A percentile compares a stretch with the other conserved stretches of the same genome.
These are phyloP conservation scores for Didymella keratinophila DNA, from an alignment of 2,329 filamentous ascomycete genomes.

Conservation along the genomic window DNA sequence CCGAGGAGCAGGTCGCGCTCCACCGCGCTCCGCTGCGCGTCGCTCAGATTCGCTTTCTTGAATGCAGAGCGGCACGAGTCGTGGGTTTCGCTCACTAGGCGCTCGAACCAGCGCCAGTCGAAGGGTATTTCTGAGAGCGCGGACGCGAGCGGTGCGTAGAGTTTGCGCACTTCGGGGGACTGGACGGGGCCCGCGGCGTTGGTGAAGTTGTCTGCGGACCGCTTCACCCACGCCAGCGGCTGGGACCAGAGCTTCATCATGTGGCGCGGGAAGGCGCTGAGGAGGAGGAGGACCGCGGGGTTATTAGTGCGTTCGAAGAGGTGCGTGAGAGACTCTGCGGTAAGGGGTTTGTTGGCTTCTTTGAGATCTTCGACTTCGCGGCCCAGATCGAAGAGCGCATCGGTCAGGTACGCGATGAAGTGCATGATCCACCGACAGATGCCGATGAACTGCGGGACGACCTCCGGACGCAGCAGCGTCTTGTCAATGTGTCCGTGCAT, in stretches of 20 bases:
- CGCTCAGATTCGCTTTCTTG: constrained; percentile 54
- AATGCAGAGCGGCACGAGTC: constrained; percentile 69
- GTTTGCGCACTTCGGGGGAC: constrained; percentile 54
- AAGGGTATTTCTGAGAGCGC: constrained; percentile 52
- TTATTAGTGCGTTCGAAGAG: constrained; percentile 46
- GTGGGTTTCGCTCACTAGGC: constrained; percentile 65
- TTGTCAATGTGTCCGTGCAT: constrained; percentile 61
- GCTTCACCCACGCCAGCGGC: constrained; percentile 44
- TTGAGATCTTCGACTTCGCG: constrained; percentile 32
- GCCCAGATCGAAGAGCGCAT: constrained; percentile 55
- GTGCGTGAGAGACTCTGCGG: constrained; percentile 35
- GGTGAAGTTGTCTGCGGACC: constrained; percentile 36
- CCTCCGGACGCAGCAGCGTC: constrained; percentile 42
- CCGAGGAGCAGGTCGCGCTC: constrained; percentile 64
- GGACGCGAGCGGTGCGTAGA: constrained; percentile 50
- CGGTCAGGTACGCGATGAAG: constrained; percentile 63
- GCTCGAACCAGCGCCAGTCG: constrained; percentile 56
- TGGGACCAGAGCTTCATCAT: constrained; percentile 50
- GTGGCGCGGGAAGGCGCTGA: constrained; percentile 46
- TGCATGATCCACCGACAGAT: constrained; percentile 82
- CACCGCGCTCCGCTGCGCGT: constrained; percentile 55
- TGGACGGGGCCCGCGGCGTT: constrained; percentile 51
- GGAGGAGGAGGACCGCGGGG: constrained; percentile 43
- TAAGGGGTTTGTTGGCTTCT: constrained; percentile 49
- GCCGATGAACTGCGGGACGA: constrained; percentile 60